Base-by-base conservation (phyloP, 2,329 filamentous ascomycete genomes). In the Verticillium dahliae region DNA sequence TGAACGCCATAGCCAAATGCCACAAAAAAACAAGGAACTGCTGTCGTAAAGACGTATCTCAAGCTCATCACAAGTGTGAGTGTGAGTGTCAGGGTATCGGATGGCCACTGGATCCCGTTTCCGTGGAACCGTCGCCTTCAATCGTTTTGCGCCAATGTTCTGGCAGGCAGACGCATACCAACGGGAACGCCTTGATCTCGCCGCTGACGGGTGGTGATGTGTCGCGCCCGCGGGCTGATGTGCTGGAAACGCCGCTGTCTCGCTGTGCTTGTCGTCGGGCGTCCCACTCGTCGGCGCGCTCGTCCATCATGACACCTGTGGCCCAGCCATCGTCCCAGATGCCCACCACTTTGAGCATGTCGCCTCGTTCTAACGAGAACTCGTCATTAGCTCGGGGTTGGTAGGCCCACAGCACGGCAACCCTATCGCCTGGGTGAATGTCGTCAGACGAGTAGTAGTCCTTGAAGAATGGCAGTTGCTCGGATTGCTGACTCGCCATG, bases 281-380 rank as follows among this genome's bases (percentile, higher is more conserved):
- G 68, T 96, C 91, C 87, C 92, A 97, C 66, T 97, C 91, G 64
- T 98, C 94, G 2, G 92, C 92, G 61, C 86, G 84, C 69, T 96
- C 91, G 60, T 89, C 83, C 61, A 96, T 79, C 71, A 96, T 83
- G 61, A 97, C 84, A 69, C 95, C 95, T 1, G 95, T 99, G 11
- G 95, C 95, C 95, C 95, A 99, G 56, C 95, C 95, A 73, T 99
- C 95, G 70, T 99, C 95, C 95, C 95, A 99, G 67, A 99, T 99
- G 65, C 95, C 95, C 37, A 98, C 90, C 14, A 99, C 89, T 78
- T 97, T 98, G 70, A 99, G 84, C 93, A 99, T 97, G 72, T 99
- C 95, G 60, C 95, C 95, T 62, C 95, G 87, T 70, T 98, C 95
- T 41, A 99, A 81, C 45, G 91, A 83, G 71, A 98, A 98, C 72